These are phyloP conservation scores for Farysia itapuensis DNA, from an alignment of 1,284 basidiomycete genomes.

Conservation along the genomic window DNA sequence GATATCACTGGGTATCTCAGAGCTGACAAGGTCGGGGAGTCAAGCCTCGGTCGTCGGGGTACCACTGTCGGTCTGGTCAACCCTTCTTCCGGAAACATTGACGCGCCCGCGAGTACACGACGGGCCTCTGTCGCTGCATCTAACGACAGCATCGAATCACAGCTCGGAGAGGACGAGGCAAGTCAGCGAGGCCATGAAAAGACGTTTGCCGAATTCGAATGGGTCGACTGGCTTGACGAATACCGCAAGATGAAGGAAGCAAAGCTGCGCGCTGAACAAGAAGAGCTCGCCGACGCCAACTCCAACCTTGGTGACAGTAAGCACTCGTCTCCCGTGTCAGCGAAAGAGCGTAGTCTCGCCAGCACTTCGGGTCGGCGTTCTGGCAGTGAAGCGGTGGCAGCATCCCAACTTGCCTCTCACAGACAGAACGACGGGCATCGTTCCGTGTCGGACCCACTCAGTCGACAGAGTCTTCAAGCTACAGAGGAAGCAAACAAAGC, in stretches of 20 bases:
- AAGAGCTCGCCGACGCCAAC: slow-evolving; percentile 13
- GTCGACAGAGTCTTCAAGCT: slow-evolving; percentile 21
- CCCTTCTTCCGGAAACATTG: slow-evolving; percentile 4
- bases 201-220: slow-evolving; percentile 63
- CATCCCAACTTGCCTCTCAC: too few species aligned
- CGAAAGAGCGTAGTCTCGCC: neutral
- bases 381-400: slow-evolving; percentile 19
- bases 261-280: slow-evolving; percentile 63
- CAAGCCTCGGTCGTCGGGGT: slow-evolving; percentile 21
- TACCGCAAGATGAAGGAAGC: slow-evolving; percentile 66
- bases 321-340: neutral
- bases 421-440: slow-evolving; percentile 27
- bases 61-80: slow-evolving; percentile 32
- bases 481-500: slow-evolving; percentile 10
- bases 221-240: slow-evolving; percentile 67
- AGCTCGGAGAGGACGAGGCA: slow-evolving; percentile 34
- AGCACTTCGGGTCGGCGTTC: neutral
- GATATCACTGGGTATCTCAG: too few species aligned
- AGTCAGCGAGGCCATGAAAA: slow-evolving; percentile 11
- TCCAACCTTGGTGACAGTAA: neutral
- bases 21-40: too few species aligned
- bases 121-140: slow-evolving; percentile 31
- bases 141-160: slow-evolving; percentile 36
- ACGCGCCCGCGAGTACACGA: slow-evolving; percentile 12
- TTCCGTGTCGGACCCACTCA: slow-evolving; percentile 35